Conservation (phyloP, 2,329 filamentous ascomycete genomes). For the Periglandula ipomoeae region DNA sequence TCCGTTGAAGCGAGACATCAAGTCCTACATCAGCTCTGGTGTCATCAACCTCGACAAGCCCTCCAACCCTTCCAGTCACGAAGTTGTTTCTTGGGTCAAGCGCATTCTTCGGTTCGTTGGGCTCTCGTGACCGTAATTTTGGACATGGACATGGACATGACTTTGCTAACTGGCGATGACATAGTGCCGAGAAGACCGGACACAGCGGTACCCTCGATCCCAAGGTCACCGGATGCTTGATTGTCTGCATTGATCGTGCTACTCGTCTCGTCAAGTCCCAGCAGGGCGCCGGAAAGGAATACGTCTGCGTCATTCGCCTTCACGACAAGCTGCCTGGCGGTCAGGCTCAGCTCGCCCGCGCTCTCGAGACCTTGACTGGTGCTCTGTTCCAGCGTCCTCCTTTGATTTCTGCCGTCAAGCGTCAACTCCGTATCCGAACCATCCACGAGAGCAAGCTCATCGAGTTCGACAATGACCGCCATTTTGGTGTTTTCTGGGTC, state of each 20-base stretch:
- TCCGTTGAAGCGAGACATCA: slow-evolving; percentile 87
- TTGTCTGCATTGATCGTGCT: slow-evolving; percentile 91
- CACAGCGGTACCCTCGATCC: slow-evolving; percentile 97
- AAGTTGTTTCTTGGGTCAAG: slow-evolving; percentile 99
- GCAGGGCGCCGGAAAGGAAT: slow-evolving; percentile 98
- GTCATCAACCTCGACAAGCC: slow-evolving; percentile 87
- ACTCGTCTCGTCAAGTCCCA: slow-evolving; percentile 98
- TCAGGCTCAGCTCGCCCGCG: slow-evolving; percentile 84
- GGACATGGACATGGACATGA: background rate
- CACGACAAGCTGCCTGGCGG: slow-evolving; percentile 94
- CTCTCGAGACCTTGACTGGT: slow-evolving; percentile 91
- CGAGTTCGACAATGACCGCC: slow-evolving; percentile 97
- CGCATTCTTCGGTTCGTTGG: slow-evolving; percentile 71
- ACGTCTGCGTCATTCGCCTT: slow-evolving; percentile 88
- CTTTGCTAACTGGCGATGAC: background rate
- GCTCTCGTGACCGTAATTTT: background rate
- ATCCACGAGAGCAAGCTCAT: slow-evolving; percentile 95
- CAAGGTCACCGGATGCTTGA: slow-evolving; percentile 93
- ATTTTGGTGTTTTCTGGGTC: slow-evolving; percentile 98
- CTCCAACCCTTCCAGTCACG: slow-evolving; percentile 94
- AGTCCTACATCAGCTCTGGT: slow-evolving; percentile 93
- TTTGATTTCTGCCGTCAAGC: slow-evolving; percentile 96
- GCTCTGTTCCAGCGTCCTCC: slow-evolving; percentile 88
- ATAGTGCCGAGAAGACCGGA: slow-evolving; percentile 73
- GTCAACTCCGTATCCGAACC: slow-evolving; percentile 94